phyloP scores from a whole-genome alignment of 2,329 filamentous ascomycete genomes.

The Talaromyces rugulosus region DNA sequence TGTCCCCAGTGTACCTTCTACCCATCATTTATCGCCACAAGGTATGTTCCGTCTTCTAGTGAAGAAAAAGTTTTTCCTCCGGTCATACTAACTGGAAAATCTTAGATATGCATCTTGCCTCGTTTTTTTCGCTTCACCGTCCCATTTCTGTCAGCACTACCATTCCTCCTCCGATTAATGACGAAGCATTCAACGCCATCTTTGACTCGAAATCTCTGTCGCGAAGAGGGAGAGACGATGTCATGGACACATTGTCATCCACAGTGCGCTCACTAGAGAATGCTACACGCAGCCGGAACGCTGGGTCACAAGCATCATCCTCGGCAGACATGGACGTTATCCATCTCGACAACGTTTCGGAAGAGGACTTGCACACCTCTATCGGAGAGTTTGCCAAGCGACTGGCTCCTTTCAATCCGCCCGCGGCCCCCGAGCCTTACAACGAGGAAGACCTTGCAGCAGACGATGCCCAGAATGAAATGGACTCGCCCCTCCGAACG shows the following conservation, averaged over 20 bases:
- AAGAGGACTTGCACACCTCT: conserved; percentile 61
- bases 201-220: conserved; percentile 59
- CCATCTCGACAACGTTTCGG: conserved; percentile 44
- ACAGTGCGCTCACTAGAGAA: conserved; percentile 43
- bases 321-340: conserved; percentile 28
- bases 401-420: conserved; percentile 77
- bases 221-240: conserved; percentile 47
- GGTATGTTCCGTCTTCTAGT: conserved; percentile 29
- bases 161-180: conserved; percentile 67
- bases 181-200: conserved; percentile 77
- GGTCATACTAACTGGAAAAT: neutral
- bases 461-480: conserved; percentile 21
- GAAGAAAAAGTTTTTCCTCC: neutral
- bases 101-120: conserved; percentile 78
- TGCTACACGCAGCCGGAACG: conserved; percentile 32
- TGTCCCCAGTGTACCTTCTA: conserved; percentile 47
- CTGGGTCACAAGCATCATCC: conserved; percentile 18
- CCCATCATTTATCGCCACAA: conserved; percentile 45
- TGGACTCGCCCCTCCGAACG: conserved; percentile 34
- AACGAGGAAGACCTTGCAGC: conserved; percentile 27
- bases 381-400: conserved; percentile 65
- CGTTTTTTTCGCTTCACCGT: conserved; percentile 93
- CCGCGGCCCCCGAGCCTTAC: conserved; percentile 69
- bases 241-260: conserved; percentile 62
- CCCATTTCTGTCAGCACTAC: conserved; percentile 84